Conservation (phyloP, 768 basidiomycete genomes). For the Coprinopsis marcescibilis region DNA sequence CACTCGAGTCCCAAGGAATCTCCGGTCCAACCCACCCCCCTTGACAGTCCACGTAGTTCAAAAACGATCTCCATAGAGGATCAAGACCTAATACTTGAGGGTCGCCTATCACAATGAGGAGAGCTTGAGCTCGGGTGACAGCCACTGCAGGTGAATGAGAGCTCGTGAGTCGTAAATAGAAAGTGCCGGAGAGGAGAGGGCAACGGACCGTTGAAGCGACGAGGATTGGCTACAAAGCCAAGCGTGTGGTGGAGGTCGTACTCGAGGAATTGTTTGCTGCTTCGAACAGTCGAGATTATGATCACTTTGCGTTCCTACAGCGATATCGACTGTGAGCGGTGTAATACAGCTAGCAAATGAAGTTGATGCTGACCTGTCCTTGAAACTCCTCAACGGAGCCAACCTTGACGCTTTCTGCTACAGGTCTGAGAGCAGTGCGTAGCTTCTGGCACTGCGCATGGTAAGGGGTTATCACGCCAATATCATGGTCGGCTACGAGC, state of each 20-base stretch:
- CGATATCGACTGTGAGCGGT: conserved; percentile 20
- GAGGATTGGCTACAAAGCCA: conserved; percentile 53
- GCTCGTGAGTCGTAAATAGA: background rate
- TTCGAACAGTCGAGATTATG: conserved; percentile 54
- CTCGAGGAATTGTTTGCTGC: conserved; percentile 46
- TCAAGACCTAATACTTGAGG: conserved; percentile 54
- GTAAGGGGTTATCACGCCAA: conserved; percentile 60
- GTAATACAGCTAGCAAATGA: conserved; percentile 23
- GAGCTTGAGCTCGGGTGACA: conserved; percentile 54
- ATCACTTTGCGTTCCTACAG: conserved; percentile 50
- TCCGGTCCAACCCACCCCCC: conserved; percentile 51
- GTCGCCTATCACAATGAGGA: conserved; percentile 57
- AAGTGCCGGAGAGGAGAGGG: background rate
- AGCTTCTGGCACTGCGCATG: conserved; percentile 53
- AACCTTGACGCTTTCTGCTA: conserved; percentile 44
- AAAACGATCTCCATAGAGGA: conserved; percentile 55
- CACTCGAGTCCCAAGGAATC: conserved; percentile 46
- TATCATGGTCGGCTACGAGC: conserved; percentile 40
- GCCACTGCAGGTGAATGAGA: conserved; percentile 37
- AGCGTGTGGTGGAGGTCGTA: conserved; percentile 52
- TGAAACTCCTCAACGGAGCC: conserved; percentile 67
- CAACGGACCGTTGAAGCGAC: conserved; percentile 52
- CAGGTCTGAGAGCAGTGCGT: conserved; percentile 27
- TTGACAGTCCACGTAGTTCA: conserved; percentile 48
- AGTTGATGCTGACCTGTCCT: conserved; percentile 39